Evolutionary conservation across 306 rosid genomes (phyloP), one percentile per base, ranked within the genome.

Genomic region (Dicorynia guianensis): DNA sequence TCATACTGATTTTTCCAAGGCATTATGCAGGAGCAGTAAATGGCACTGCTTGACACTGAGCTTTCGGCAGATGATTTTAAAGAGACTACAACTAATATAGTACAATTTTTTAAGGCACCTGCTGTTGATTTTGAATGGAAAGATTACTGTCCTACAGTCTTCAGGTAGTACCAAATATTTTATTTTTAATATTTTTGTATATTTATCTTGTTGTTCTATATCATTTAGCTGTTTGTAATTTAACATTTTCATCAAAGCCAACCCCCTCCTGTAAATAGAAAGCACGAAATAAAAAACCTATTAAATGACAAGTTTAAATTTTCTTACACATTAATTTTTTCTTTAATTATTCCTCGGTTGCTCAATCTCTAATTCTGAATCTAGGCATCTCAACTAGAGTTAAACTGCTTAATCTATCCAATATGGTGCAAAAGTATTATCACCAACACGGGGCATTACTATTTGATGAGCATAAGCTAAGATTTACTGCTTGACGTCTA

Each of bases 71-170:
- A 33, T 30, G 80, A 78, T 69, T 83, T 83, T 70, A 83, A 71
- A 75, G 71, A 72, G 38, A 42, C 58, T 12, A 78, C 62, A 70
- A 74, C 44, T 35, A 66, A 62, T 64, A 67, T 47, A 63, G 71
- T 80, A 56, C 73, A 34, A 49, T 70, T 15, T 48, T 60, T 79
- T 43, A 77, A 48, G 62, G 52, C 57, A 59, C 11, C 55, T 7
- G 52, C 12, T 63, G 42, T 65, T 46, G 85, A 74, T 48, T 82
- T 72, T 36, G 81, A 82, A 69, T 80, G 82, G 86, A 86, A 82
- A 57, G 81, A 82, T 53, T 82, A 79, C 17, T 61, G 86, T 63
- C 87, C 85, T 14, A 68, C 81, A 46, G 87, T 83, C 55, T 86
- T 83, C 85, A 80, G 89, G 85, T 70, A 7, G 35, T 55, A 15